Percentiles rank a stretch among this genome's conserved stretches.
phyloP scores from a whole-genome alignment of 1,284 basidiomycete genomes.

The Ceratobasidium theobromae region DNA sequence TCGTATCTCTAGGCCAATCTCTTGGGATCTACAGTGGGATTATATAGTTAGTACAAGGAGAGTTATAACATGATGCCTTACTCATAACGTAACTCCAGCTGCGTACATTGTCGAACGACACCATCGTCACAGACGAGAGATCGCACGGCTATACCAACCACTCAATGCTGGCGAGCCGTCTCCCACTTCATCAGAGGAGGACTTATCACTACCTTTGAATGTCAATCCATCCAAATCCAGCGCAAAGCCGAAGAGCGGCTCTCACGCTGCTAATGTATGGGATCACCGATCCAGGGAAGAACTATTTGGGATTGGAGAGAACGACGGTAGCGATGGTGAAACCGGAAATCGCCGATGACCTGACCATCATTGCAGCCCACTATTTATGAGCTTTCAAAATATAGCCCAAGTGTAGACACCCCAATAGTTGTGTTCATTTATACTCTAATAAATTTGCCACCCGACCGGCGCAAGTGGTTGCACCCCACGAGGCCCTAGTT shows the following conservation, averaged over 20 bases:
- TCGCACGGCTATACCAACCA: slow-evolving; percentile 71
- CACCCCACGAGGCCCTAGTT: too few species aligned
- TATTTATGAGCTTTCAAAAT: neutral
- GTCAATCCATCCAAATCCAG: slow-evolving; percentile 42
- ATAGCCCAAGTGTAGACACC: too few species aligned
- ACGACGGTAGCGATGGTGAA: slow-evolving; percentile 52
- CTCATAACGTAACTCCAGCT: neutral
- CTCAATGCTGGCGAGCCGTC: slow-evolving; percentile 46
- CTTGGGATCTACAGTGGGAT: slow-evolving; percentile 71
- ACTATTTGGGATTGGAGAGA: slow-evolving; percentile 68
- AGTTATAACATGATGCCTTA: neutral
- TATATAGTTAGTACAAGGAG: slow-evolving; percentile 52
- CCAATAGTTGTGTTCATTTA: too few species aligned
- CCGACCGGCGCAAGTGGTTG: too few species aligned
- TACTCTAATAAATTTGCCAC: too few species aligned
- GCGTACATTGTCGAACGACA: slow-evolving; percentile 66
- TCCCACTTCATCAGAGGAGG: slow-evolving; percentile 50
- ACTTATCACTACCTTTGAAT: slow-evolving; percentile 61
- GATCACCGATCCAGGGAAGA: slow-evolving; percentile 66
- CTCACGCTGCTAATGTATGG: slow-evolving; percentile 64
- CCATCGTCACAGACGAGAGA: slow-evolving; percentile 77
- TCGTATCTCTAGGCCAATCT: slow-evolving; percentile 66
- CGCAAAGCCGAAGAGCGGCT: slow-evolving; percentile 37
- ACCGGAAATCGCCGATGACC: slow-evolving; percentile 32
- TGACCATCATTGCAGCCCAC: neutral